Percentiles rank a stretch among this genome's conserved stretches.
These are phyloP conservation scores for Triglochin maritima DNA, from an alignment of 106 monocot genomes.

Conservation along the genomic window DNA sequence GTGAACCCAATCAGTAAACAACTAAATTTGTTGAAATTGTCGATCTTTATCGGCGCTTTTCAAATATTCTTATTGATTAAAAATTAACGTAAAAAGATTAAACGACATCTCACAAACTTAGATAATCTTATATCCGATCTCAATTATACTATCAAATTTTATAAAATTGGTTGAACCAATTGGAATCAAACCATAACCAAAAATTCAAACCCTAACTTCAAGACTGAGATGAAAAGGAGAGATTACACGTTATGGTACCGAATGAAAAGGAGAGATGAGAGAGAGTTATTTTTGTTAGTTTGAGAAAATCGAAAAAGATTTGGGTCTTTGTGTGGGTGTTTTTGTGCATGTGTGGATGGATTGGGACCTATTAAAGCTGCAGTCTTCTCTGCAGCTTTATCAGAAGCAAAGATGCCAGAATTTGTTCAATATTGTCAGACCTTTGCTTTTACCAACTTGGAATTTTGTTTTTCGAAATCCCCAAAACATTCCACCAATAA, in stretches of 20 bases:
- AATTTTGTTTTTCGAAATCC: not conserved
- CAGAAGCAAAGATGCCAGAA: constrained; percentile 6
- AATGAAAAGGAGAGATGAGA: not conserved
- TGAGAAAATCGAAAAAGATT: not conserved
- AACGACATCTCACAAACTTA: too few relatives aligned
- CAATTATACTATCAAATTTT: too few relatives aligned
- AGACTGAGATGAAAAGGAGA: not conserved
- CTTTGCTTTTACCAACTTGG: not conserved
- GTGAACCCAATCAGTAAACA: too few relatives aligned
- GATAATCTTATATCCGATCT: too few relatives aligned
- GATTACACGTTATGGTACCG: not conserved
- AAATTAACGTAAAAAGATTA: too few relatives aligned
- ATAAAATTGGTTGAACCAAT: too few relatives aligned
- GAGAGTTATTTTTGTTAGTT: too few relatives aligned
- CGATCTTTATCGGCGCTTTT: too few relatives aligned
- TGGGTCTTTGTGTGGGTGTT: not conserved
- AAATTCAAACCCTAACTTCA: too few relatives aligned
- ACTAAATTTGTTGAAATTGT: too few relatives aligned
- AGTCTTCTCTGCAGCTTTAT: constrained; percentile 1
- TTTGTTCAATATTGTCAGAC: not conserved
- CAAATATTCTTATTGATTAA: too few relatives aligned
- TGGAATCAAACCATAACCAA: too few relatives aligned
- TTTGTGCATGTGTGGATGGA: constrained; percentile 6
- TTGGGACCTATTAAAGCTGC: constrained; percentile 3
- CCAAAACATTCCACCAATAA: not conserved